Evolutionary conservation across 2,329 filamentous ascomycete species (phyloP).

Genomic region (Seiridium unicorne): DNA sequence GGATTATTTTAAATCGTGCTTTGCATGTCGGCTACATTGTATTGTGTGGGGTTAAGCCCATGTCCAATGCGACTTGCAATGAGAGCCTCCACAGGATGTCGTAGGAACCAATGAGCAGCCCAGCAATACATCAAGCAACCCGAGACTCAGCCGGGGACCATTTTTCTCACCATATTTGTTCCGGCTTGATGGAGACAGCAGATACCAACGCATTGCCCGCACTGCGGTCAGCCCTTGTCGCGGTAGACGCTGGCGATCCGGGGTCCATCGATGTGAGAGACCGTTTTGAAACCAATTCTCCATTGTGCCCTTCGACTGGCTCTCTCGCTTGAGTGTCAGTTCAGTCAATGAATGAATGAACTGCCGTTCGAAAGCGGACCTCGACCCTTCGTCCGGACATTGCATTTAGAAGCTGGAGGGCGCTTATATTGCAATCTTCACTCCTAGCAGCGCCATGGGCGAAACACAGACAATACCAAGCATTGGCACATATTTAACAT

Average conservation of each 20-base stretch:
- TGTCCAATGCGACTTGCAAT: not conserved
- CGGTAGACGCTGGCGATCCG: too few relatives aligned
- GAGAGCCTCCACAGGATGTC: not conserved
- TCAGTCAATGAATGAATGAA: too few relatives aligned
- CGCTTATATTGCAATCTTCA: constrained; percentile 1
- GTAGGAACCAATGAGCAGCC: not conserved
- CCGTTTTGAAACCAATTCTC: too few relatives aligned
- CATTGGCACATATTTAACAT: constrained; percentile 1
- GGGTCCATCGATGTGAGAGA: too few relatives aligned
- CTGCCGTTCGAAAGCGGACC: too few relatives aligned
- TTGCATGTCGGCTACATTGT: not conserved
- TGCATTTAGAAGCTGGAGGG: not conserved
- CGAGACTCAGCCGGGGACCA: not conserved
- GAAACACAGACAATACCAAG: constrained; percentile 7
- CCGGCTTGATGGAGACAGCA: too few relatives aligned
- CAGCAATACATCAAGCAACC: not conserved
- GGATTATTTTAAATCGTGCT: not conserved
- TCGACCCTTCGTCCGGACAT: constrained; percentile 1
- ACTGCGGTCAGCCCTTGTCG: too few relatives aligned
- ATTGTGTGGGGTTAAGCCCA: not conserved
- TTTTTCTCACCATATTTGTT: too few relatives aligned
- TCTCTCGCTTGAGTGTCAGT: too few relatives aligned
- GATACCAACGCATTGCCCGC: too few relatives aligned
- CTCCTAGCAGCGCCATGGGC: not conserved
- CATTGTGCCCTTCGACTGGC: too few relatives aligned